Base-by-base conservation (phyloP, 805 yeast genomes). In the Yarrowia keelungensis region DNA sequence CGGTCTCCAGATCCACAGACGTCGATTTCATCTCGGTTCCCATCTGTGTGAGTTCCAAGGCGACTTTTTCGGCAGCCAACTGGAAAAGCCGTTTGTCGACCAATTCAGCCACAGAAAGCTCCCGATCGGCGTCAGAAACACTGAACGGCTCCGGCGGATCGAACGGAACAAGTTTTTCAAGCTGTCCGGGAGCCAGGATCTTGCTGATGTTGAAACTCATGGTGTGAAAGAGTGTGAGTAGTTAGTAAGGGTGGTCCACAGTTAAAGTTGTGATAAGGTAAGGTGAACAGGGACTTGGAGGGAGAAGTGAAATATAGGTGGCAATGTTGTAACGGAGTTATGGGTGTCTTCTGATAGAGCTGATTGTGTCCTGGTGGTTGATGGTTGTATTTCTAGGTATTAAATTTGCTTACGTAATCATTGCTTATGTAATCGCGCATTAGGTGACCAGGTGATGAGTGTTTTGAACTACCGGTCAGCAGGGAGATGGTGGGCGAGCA, bases 51-150 rank as follows among this genome's bases (percentile, higher is more conserved):
- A 76, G 70, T 35, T 68, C 69, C 10, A 56, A 39, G 12, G 68
- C 58, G 19, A 77, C 73, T 26, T 70, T 67, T 12, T 61, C 72
- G 14, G 78, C 74, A 5, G 77, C 79, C 38, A 69, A 72, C 14
- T 70, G 50, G 50, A 74, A 76, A 41, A 73, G 64, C 47, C 75
- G 71, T 35, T 70, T 62, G 3, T 67, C 70, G 36, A 76, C 59
- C 15, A 76, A 70, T 35, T 71, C 72, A 3, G 68, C 64, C 7
- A 59, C n/a, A 1, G 50, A 16, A 2, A 59, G 32, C 5, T 42
- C 22, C 14, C 46, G 47, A 22, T 58, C 64, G 2, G 35, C 11
- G 5, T 42, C 26, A 2, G 50, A 9, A 8, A 58, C 50, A 11
- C 12, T 5, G 32, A 59, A 59, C 32, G 65, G 65, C 50, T 43